Percentiles rank a stretch among this genome's conserved stretches.
phyloP scores from a whole-genome alignment of 768 basidiomycete species.

The Amanita rimosa region DNA sequence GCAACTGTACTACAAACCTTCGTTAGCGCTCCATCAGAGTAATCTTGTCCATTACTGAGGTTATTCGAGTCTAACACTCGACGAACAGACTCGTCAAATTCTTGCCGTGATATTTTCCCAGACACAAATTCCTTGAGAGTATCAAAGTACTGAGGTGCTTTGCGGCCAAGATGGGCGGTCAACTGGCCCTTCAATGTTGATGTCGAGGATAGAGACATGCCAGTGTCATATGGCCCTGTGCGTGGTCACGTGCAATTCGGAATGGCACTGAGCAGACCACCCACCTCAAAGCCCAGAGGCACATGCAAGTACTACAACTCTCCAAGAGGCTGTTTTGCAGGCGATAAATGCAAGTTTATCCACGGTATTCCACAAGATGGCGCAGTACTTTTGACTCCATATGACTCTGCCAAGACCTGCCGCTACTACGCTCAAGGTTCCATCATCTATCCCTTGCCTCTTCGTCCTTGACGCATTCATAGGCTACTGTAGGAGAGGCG shows the following conservation, averaged over 20 bases:
- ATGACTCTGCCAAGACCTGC: constrained; percentile 64
- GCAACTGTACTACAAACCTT: constrained; percentile 48
- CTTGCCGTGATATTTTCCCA: constrained; percentile 56
- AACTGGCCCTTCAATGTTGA: constrained; percentile 64
- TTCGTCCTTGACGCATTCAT: not conserved
- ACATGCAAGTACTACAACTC: constrained; percentile 57
- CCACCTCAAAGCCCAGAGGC: constrained; percentile 62
- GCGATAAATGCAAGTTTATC: constrained; percentile 64
- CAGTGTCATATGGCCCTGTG: not conserved
- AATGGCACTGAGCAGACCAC: constrained; percentile 29
- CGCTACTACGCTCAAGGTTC: constrained; percentile 48
- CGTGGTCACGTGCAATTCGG: constrained; percentile 1
- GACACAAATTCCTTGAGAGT: constrained; percentile 57
- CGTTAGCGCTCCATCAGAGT: constrained; percentile 3
- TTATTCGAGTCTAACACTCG: constrained; percentile 48
- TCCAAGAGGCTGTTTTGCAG: constrained; percentile 59
- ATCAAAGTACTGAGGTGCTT: constrained; percentile 49
- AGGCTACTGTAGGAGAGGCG: constrained; percentile 68
- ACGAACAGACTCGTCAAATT: constrained; percentile 66
- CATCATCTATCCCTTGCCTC: not conserved
- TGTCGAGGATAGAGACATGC: constrained; percentile 70
- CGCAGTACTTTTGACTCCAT: constrained; percentile 37
- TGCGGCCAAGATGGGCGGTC: constrained; percentile 45
- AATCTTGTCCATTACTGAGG: constrained; percentile 21
- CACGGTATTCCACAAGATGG: constrained; percentile 33